Percentiles rank a stretch among this genome's conserved stretches.
These are phyloP conservation scores for Fusarium zealandicum DNA, from an alignment of 2,329 filamentous ascomycete species.

Conservation along the genomic window DNA sequence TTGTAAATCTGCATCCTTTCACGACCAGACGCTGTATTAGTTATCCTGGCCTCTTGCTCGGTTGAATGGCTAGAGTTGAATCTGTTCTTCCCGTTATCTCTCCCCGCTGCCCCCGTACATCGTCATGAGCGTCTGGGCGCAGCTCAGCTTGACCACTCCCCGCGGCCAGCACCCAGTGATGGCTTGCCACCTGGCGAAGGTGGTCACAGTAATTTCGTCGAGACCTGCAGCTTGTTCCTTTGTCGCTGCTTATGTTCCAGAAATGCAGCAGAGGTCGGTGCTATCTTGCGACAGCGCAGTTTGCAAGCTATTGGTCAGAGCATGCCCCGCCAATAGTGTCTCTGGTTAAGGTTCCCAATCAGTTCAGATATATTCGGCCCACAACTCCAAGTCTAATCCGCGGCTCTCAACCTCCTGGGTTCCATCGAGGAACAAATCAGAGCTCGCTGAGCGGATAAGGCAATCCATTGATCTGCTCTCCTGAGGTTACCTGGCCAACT, in stretches of 20 bases:
- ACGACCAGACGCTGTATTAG: constrained; percentile 4
- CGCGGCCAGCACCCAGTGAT: constrained; percentile 25
- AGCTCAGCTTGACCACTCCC: constrained; percentile 4
- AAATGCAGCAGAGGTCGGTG: constrained; percentile 11
- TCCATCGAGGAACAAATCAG: constrained; percentile 30
- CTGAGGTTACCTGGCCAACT: constrained; percentile 11
- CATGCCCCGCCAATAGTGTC: constrained; percentile 20
- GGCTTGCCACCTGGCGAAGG: constrained; percentile 36
- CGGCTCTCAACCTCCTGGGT: constrained; percentile 15
- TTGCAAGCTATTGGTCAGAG: constrained; percentile 20
- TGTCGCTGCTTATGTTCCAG: constrained; percentile 6
- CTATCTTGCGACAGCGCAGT: constrained; percentile 15
- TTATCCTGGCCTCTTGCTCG: neutral
- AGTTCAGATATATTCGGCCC: constrained; percentile 32
- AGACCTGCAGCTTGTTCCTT: constrained; percentile 15
- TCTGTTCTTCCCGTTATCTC: neutral
- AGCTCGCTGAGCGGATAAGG: constrained; percentile 3
- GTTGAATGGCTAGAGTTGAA: constrained; percentile 14
- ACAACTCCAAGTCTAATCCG: constrained; percentile 21
- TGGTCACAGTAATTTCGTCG: constrained; percentile 30
- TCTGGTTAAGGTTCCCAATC: constrained; percentile 27
- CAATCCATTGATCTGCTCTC: constrained; percentile 1
- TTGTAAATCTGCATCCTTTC: constrained; percentile 9
- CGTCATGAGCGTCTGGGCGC: constrained; percentile 1
- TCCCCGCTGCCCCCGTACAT: neutral